Base-by-base conservation (phyloP, 768 basidiomycete species). In the Lactarius hengduanensis region DNA sequence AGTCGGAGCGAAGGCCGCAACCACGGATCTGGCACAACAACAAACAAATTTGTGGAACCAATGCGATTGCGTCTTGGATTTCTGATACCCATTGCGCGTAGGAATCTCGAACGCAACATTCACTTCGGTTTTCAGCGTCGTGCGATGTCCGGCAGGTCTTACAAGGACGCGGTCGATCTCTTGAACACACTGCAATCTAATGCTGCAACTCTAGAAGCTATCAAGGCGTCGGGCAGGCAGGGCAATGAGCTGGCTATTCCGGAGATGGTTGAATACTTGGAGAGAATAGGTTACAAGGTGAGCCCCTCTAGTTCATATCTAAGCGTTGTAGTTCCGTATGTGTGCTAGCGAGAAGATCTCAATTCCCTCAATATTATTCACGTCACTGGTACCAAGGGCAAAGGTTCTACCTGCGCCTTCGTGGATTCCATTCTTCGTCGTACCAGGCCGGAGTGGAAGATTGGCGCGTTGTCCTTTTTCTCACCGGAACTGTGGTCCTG, bases 381-480 rank as follows among this genome's bases (percentile, higher is more conserved):
- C 79, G 87, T 99, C 70, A 96, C 96, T 10, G 96, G 96, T 4
- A 98, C 97, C 4, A 99, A 99, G 78, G 96, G 96, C 40, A 99
- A 99, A 76, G 96, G 96, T 8, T 98, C 96, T 3, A 95, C 97
- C 1, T 93, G 92, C 70, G 96, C 97, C 9, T 98, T 98, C 72
- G 84, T 86, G 4, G 90, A 94, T 72, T 92, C 91, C 11, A 88
- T 98, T 61, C 80, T 98, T 59, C 85, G 92, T n/a, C 81, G 84
- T 66, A 77, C 83, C n/a, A 83, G 78, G 70, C 89, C 95, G 8
- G 78, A 81, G 2, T 92, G 89, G 81, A 95, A 88, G 80, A 84
- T 92, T 69, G 96, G 94, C 92, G 73, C 70, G 87, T 26, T 59
- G 16, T 22, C 34, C 54, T 30, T 59, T 4, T 26, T 62, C 13